Conservation (phyloP, 140 eudicot genomes). For the Bidens hawaiensis region DNA sequence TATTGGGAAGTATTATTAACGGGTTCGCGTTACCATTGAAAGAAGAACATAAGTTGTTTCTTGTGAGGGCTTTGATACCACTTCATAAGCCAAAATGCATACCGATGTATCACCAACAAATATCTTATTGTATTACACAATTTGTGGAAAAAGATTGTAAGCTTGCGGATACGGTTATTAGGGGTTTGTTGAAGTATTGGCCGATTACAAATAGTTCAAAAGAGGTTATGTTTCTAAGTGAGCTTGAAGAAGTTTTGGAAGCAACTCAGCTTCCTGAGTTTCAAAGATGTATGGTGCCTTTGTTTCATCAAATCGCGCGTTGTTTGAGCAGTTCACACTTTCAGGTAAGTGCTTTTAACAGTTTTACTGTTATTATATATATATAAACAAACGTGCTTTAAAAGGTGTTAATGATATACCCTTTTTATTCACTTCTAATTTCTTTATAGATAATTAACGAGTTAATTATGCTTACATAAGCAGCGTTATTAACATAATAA, state of each 20-base stretch:
- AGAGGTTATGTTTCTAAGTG: slow-evolving; percentile 77
- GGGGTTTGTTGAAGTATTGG: slow-evolving; percentile 76
- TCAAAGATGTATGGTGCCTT: slow-evolving; percentile 77
- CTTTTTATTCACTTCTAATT: neutral
- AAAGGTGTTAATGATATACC: neutral
- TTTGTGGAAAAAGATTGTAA: slow-evolving; percentile 74
- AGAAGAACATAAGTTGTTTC: slow-evolving; percentile 77
- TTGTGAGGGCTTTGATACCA: slow-evolving; percentile 62
- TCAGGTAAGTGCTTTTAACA: slow-evolving; percentile 41
- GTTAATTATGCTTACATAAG: neutral
- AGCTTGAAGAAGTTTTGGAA: slow-evolving; percentile 76
- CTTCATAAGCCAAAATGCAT: slow-evolving; percentile 74
- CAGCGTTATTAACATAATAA: neutral
- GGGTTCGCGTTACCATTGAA: slow-evolving; percentile 72
- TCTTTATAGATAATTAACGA: neutral
- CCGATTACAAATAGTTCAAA: slow-evolving; percentile 74
- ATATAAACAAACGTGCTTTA: neutral
- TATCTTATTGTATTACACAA: slow-evolving; percentile 71
- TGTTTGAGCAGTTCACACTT: slow-evolving; percentile 76
- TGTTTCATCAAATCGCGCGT: slow-evolving; percentile 57
- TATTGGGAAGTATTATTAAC: slow-evolving; percentile 68
- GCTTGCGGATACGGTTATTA: slow-evolving; percentile 71
- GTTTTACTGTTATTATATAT: too few relatives aligned
- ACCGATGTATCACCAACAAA: slow-evolving; percentile 67
- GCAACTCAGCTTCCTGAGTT: slow-evolving; percentile 76